Base-by-base conservation (phyloP, 2,329 filamentous ascomycete species). In the Tolypocladium nubicola region DNA sequence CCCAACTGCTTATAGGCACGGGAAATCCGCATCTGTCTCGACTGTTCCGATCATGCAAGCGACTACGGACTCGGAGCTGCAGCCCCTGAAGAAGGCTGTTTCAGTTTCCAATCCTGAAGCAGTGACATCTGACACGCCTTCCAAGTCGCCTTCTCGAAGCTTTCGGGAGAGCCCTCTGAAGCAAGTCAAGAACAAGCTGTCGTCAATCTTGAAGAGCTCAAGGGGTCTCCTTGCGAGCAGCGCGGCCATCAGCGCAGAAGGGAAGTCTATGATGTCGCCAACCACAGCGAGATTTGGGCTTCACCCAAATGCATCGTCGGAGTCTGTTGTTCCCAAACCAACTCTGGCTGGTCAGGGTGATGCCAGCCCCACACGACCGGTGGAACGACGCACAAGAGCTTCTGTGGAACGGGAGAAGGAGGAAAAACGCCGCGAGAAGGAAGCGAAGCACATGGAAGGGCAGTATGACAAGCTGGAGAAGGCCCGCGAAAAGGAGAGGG, bases 131-230 rank as follows among this genome's bases (percentile, higher is more conserved):
- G 64, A 79, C 70, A 74, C 81, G 70, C 75, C 80, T 61, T 69
- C 74, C 3, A 84, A 83, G 63, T 85, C 83, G 1, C 81, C 82
- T 0, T 76, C 79, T 6, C 74, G 82, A 56, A 75, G 69, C 53
- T 77, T 82, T 64, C 77, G 79, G 9, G 91, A 95, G 63, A 93
- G 88, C 58, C 90, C 90, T 6, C 73, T 97, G 59, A 96, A 92
- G 71, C 90, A 94, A 55, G 92, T 94, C 35, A 97, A 96, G 75
- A 90, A 89, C 67, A 95, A 91, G 69, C 78, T 97, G 53, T 95
- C 93, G 52, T 96, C 92, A 11, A 91, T 96, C 59, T 78, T 97
- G 64, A 92, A 91, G 72, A 89, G 87, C 57, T 94, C 92, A 4
- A 93, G 89, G 70, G 89, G 87, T 16, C 82, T 97, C 53, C 86